phyloP scores from a whole-genome alignment of 768 basidiomycete genomes.

The Sarcodon aspratus region DNA sequence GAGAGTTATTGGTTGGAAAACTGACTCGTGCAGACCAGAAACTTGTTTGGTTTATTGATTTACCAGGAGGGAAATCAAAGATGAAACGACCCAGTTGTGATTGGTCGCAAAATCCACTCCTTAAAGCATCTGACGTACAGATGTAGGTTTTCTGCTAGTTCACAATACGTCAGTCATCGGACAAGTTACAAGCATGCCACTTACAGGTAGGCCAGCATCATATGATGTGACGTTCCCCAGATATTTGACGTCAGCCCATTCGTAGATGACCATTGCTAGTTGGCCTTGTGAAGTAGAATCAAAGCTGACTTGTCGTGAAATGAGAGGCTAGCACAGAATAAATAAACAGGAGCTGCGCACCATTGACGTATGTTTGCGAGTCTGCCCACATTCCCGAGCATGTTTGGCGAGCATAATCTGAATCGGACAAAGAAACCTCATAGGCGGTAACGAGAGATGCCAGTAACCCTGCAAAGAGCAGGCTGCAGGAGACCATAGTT shows the following conservation, averaged over 20 bases:
- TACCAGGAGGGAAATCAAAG: constrained; percentile 55
- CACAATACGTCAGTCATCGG: constrained; percentile 8
- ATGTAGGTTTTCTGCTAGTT: constrained; percentile 80
- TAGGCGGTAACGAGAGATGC: constrained; percentile 34
- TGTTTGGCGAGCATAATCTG: constrained; percentile 79
- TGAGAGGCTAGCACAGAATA: neutral
- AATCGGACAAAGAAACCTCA: constrained; percentile 57
- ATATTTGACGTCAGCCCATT: constrained; percentile 83
- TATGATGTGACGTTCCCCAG: constrained; percentile 61
- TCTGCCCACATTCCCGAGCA: constrained; percentile 95
- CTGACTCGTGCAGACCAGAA: constrained; percentile 82
- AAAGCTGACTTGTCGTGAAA: constrained; percentile 52
- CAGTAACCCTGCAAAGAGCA: constrained; percentile 2
- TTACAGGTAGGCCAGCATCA: constrained; percentile 52
- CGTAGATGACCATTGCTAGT: constrained; percentile 90
- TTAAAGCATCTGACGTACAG: constrained; percentile 77
- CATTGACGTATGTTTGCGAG: constrained; percentile 70
- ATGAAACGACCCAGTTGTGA: constrained; percentile 86
- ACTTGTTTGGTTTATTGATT: constrained; percentile 56
- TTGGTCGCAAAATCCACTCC: constrained; percentile 54
- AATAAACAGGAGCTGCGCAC: constrained; percentile 26
- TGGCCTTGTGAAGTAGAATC: constrained; percentile 70
- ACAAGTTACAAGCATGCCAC: constrained; percentile 14
- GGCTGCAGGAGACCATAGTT: constrained; percentile 1
- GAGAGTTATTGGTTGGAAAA: constrained; percentile 26